Evolutionary conservation across 2,329 filamentous ascomycete genomes (phyloP).

Genomic region (Pyrenochaeta sp.): DNA sequence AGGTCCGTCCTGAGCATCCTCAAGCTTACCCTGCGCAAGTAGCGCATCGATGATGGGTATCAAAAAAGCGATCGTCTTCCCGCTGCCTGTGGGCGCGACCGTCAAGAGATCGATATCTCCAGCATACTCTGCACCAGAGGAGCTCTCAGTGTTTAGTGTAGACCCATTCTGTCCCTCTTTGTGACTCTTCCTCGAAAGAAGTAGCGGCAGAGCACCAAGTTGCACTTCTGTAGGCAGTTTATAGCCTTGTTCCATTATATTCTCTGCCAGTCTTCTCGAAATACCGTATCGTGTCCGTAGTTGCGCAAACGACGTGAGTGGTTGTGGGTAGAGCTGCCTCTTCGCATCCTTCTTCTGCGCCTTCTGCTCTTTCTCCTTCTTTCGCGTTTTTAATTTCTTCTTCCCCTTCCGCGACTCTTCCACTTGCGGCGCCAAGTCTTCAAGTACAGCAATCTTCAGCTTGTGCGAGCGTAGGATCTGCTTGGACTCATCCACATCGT

Average conservation of each 20-base stretch:
- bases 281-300: constrained; percentile 77
- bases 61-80: constrained; percentile 93
- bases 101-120: constrained; percentile 77
- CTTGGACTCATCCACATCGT: constrained; percentile 76
- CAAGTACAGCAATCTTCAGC: constrained; percentile 83
- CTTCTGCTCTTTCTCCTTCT: constrained; percentile 47
- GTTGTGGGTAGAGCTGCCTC: constrained; percentile 77
- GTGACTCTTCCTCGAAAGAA: constrained; percentile 63
- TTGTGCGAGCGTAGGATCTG: constrained; percentile 80
- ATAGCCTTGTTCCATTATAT: constrained; percentile 85
- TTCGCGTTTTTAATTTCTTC: constrained; percentile 63
- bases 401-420: constrained; percentile 60
- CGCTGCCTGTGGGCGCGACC: constrained; percentile 93
- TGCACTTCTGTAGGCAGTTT: constrained; percentile 92
- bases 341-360: constrained; percentile 61
- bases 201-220: constrained; percentile 80
- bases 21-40: constrained; percentile 38
- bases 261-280: constrained; percentile 75
- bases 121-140: constrained; percentile 31
- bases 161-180: neutral
- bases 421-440: constrained; percentile 49
- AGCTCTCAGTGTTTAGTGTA: constrained; percentile 52
- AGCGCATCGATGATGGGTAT: constrained; percentile 85
- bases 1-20: constrained; percentile 31
- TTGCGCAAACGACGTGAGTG: constrained; percentile 78